Percentiles rank a stretch among this genome's conserved stretches.
These are phyloP conservation scores for Chlamydomonas reinhardtii DNA, from an alignment of 163 green algal species.

Conservation along the genomic window DNA sequence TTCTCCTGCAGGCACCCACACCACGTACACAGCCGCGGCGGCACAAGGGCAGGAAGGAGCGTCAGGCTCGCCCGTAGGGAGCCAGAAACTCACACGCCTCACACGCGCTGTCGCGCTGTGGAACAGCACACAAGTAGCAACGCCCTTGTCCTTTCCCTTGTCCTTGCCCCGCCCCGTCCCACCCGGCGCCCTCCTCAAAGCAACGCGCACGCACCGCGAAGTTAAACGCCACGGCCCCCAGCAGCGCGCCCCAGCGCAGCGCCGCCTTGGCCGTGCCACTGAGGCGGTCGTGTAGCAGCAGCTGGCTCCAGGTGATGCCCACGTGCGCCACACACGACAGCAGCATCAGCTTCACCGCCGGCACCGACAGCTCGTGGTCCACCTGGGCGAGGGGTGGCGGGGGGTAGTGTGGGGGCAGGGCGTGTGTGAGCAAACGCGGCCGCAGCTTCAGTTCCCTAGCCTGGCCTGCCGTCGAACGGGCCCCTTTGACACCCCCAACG, in stretches of 20 bases:
- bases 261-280: slow-evolving; percentile 14
- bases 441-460: too few species aligned
- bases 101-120: too few species aligned
- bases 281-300: slow-evolving; percentile 45
- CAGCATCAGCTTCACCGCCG: slow-evolving; percentile 47
- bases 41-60: not conserved
- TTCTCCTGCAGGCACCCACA: slow-evolving; percentile 8
- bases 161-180: not conserved
- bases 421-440: too few species aligned
- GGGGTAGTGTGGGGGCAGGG: not conserved
- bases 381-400: not conserved
- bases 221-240: slow-evolving; percentile 39
- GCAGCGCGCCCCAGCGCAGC: slow-evolving; percentile 35
- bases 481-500: too few species aligned
- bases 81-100: not conserved
- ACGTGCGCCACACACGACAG: slow-evolving; percentile 40
- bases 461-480: too few species aligned
- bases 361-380: slow-evolving; percentile 48
- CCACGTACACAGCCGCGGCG: too few species aligned
- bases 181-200: too few species aligned
- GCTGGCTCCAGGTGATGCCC: slow-evolving; percentile 38
- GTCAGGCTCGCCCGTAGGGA: not conserved
- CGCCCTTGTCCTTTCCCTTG: too few species aligned
- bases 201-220: slow-evolving; percentile 29
- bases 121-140: too few species aligned